Percentiles rank a stretch among this genome's conserved stretches.
Evolutionary conservation across 1,139 yeast species (phyloP).

Genomic region (Yamadazyma trypodendri): DNA sequence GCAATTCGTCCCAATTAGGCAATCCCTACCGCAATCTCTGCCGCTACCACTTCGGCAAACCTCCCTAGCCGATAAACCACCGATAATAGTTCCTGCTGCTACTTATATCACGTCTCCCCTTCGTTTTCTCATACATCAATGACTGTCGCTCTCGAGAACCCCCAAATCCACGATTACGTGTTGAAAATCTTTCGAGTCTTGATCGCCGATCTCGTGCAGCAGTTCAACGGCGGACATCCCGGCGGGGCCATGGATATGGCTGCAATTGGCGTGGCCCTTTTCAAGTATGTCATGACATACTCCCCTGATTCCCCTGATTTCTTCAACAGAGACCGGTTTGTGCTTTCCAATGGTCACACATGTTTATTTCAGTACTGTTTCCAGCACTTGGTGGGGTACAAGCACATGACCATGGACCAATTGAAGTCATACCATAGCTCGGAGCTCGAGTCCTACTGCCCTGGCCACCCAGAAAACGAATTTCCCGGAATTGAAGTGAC

Average conservation of each 20-base stretch:
- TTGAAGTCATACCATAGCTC: constrained; percentile 26
- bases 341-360: constrained; percentile 35
- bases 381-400: constrained; percentile 29
- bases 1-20: not conserved
- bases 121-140: not conserved
- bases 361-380: constrained; percentile 30
- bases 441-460: constrained; percentile 21
- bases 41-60: too few species aligned
- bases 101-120: not conserved
- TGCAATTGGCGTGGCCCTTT: constrained; percentile 33
- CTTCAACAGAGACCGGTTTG: constrained; percentile 34
- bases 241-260: constrained; percentile 43
- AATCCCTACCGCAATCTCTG: not conserved
- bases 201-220: constrained; percentile 29
- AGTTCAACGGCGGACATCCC: constrained; percentile 36
- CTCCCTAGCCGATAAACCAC: not conserved
- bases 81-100: not conserved
- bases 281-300: constrained; percentile 31
- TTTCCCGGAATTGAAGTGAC: constrained; percentile 36
- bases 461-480: constrained; percentile 40
- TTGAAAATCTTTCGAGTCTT: constrained; percentile 19
- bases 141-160: constrained; percentile 7
- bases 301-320: constrained; percentile 27
- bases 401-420: constrained; percentile 29
- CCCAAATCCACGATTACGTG: constrained; percentile 13